phyloP scores from a whole-genome alignment of 805 yeast genomes.

The Maudiozyma bulderi region DNA sequence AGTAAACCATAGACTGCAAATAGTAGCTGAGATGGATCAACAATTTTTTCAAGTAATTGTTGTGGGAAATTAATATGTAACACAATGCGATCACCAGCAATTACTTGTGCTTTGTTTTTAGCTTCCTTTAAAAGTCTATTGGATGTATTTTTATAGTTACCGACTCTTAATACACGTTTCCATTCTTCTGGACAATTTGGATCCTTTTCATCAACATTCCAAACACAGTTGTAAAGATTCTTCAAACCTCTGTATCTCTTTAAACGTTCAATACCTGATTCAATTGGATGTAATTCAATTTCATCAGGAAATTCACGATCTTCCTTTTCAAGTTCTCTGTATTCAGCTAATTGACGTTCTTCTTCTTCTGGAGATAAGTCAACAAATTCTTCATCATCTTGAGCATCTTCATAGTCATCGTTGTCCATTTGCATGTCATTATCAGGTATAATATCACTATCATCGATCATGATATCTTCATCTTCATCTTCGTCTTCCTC shows the following conservation, averaged over 20 bases:
- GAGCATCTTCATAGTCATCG: constrained; percentile 31
- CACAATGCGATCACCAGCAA: constrained; percentile 56
- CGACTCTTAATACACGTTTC: constrained; percentile 62
- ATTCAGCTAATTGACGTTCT: constrained; percentile 60
- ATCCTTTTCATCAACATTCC: constrained; percentile 85
- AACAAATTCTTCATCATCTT: constrained; percentile 53
- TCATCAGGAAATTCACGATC: constrained; percentile 95
- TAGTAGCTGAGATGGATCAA: constrained; percentile 38
- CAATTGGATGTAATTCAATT: constrained; percentile 70
- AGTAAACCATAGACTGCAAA: constrained; percentile 65
- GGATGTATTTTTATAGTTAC: constrained; percentile 67
- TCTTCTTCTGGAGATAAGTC: constrained; percentile 80
- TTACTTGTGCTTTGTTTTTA: constrained; percentile 34
- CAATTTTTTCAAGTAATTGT: constrained; percentile 34
- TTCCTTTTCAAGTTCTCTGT: constrained; percentile 62
- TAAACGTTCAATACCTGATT: constrained; percentile 65
- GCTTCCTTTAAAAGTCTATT: constrained; percentile 59
- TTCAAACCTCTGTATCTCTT: constrained; percentile 79
- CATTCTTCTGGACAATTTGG: constrained; percentile 68
- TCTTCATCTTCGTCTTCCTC: constrained; percentile 25
- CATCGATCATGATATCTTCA: constrained; percentile 27
- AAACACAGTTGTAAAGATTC: constrained; percentile 64
- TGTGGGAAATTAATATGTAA: constrained; percentile 52
- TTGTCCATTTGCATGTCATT: constrained; percentile 17
- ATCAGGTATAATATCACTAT: constrained; percentile 18